Percentiles rank a stretch among this genome's conserved stretches.
Evolutionary conservation across 768 basidiomycete species (phyloP).

Genomic region (Boletus reticuloceps): DNA sequence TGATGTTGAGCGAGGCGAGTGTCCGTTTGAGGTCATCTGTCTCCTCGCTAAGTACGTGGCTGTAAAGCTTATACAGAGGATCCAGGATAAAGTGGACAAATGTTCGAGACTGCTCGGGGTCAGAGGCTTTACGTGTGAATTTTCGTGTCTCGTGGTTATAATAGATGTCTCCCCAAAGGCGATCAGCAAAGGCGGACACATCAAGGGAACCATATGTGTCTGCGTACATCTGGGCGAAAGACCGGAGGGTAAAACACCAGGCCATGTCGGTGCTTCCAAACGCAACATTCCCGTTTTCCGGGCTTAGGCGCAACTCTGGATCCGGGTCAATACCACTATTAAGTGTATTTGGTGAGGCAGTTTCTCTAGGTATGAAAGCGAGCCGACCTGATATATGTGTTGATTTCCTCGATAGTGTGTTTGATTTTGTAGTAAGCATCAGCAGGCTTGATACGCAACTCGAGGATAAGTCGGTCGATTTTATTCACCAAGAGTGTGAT

Average conservation of each 20-base stretch:
- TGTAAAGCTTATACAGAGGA: constrained; percentile 96
- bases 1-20: constrained; percentile 71
- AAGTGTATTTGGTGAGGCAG: neutral
- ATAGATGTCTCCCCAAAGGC: constrained; percentile 98
- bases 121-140: constrained; percentile 82
- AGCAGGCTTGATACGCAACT: constrained; percentile 90
- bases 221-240: constrained; percentile 96
- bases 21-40: constrained; percentile 85
- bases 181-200: constrained; percentile 79
- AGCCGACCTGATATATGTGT: constrained; percentile 86
- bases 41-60: constrained; percentile 91
- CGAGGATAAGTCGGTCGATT: constrained; percentile 94
- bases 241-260: constrained; percentile 94
- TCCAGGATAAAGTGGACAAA: constrained; percentile 97
- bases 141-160: constrained; percentile 82
- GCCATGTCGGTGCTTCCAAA: constrained; percentile 97
- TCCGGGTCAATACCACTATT: constrained; percentile 80
- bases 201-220: constrained; percentile 88
- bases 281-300: constrained; percentile 94
- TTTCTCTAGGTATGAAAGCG: neutral
- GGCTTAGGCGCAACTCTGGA: constrained; percentile 84
- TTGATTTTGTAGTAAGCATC: constrained; percentile 99
- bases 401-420: constrained; percentile 98
- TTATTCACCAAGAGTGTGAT: constrained; percentile 96
- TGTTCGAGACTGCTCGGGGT: constrained; percentile 70